Evolutionary conservation across 345 rosid genomes (phyloP).

Genomic region (Gossypium mustelinum): DNA sequence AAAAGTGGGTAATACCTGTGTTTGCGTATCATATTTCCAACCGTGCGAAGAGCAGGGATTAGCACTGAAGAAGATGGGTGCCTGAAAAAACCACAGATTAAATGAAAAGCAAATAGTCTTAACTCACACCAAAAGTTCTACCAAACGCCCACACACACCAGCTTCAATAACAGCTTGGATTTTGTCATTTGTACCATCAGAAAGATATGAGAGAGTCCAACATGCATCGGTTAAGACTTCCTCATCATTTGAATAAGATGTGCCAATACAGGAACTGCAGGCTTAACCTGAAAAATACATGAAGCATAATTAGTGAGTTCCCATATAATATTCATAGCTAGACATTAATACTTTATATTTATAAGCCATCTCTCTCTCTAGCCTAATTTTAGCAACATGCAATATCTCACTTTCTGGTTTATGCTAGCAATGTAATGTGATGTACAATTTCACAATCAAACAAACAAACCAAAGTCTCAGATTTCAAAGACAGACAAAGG

Average conservation of each 20-base stretch:
- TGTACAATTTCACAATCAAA: background rate
- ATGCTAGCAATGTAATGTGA: background rate
- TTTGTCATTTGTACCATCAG: slow-evolving; percentile 94
- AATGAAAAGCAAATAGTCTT: slow-evolving; percentile 4
- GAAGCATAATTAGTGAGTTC: background rate
- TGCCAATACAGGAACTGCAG: slow-evolving; percentile 79
- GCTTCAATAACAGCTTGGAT: slow-evolving; percentile 91
- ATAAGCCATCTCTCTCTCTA: background rate
- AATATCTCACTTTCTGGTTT: background rate
- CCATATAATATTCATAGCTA: background rate
- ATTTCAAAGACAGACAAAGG: background rate
- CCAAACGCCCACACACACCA: slow-evolving; percentile 69
- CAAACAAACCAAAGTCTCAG: background rate
- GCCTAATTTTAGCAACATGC: background rate
- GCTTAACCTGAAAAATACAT: slow-evolving; percentile 50
- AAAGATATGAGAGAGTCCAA: slow-evolving; percentile 90
- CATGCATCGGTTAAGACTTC: slow-evolving; percentile 94
- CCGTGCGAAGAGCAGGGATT: slow-evolving; percentile 81
- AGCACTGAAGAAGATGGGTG: slow-evolving; percentile 77
- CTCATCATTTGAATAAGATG: slow-evolving; percentile 80
- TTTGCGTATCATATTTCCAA: slow-evolving; percentile 78
- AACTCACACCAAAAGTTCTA: slow-evolving; percentile 77
- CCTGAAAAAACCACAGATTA: slow-evolving; percentile 26
- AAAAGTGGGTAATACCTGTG: slow-evolving; percentile 38
- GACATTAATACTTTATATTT: background rate